Conservation (phyloP, 305 asterid species). For the Rubia occidens region DNA sequence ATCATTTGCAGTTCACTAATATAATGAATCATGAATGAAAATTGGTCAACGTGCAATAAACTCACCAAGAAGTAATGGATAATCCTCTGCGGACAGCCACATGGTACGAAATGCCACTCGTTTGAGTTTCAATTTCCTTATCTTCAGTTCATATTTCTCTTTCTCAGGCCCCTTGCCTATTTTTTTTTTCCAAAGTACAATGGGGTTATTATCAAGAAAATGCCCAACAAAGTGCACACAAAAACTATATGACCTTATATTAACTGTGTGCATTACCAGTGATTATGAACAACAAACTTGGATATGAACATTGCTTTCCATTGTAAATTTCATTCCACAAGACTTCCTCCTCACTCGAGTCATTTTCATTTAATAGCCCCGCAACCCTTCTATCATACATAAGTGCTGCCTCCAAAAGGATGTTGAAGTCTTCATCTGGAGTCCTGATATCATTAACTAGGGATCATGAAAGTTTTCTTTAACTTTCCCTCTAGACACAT, state of each 20-base stretch:
- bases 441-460: constrained; percentile 47
- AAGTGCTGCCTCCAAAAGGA: constrained; percentile 90
- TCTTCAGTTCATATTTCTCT: constrained; percentile 78
- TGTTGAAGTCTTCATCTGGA: constrained; percentile 91
- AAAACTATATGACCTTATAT: neutral
- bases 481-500: neutral
- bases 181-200: constrained; percentile 15
- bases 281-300: constrained; percentile 78
- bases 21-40: neutral
- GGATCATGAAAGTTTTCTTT: neutral
- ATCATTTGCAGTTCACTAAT: constrained; percentile 4
- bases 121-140: constrained; percentile 66
- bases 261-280: constrained; percentile 48
- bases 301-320: constrained; percentile 56
- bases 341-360: constrained; percentile 46
- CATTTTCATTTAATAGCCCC: constrained; percentile 66
- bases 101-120: constrained; percentile 96
- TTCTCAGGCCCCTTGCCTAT: constrained; percentile 96
- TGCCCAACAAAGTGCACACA: neutral
- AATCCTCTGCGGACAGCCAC: constrained; percentile 96
- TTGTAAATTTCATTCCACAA: constrained; percentile 55
- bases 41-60: constrained; percentile 7
- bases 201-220: constrained; percentile 4
- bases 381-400: constrained; percentile 95
- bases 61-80: constrained; percentile 91